Conservation (phyloP, 1,284 basidiomycete species). For the Chalciporus sp. region DNA sequence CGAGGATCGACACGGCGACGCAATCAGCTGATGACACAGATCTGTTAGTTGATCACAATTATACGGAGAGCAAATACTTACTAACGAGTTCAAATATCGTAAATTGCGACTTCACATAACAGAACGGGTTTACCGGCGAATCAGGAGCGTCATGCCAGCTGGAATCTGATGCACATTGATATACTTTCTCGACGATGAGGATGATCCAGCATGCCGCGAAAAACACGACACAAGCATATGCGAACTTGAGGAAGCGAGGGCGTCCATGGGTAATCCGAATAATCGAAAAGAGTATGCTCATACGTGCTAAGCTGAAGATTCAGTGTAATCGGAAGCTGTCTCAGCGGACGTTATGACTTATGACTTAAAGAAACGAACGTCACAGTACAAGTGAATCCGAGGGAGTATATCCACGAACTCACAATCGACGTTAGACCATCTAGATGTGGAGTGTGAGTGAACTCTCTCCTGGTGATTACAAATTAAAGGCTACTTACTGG, state of each 20-base stretch:
- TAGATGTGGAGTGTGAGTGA: too few species aligned
- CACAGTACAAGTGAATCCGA: too few species aligned
- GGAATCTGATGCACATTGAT: not conserved
- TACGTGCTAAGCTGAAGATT: too few species aligned
- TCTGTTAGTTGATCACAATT: not conserved
- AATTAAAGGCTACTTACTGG: too few species aligned
- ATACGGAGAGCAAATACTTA: not conserved
- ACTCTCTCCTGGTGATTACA: not conserved
- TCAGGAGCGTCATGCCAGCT: constrained; percentile 4
- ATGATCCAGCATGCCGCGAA: constrained; percentile 1
- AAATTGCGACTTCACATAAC: constrained; percentile 4
- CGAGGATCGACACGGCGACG: constrained; percentile 8
- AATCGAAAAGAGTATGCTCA: too few species aligned
- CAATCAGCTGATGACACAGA: constrained; percentile 1
- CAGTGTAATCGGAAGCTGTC: too few species aligned
- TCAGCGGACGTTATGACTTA: too few species aligned
- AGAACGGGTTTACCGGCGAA: not conserved
- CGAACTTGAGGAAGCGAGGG: not conserved
- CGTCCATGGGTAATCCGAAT: not conserved
- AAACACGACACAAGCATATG: constrained; percentile 1
- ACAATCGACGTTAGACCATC: too few species aligned
- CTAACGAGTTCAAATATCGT: not conserved
- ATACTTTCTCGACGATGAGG: not conserved
- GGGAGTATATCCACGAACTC: too few species aligned
- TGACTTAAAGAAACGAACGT: too few species aligned